Evolutionary conservation across 768 basidiomycete genomes (phyloP).

Genomic region (Rhodotorula paludigena): DNA sequence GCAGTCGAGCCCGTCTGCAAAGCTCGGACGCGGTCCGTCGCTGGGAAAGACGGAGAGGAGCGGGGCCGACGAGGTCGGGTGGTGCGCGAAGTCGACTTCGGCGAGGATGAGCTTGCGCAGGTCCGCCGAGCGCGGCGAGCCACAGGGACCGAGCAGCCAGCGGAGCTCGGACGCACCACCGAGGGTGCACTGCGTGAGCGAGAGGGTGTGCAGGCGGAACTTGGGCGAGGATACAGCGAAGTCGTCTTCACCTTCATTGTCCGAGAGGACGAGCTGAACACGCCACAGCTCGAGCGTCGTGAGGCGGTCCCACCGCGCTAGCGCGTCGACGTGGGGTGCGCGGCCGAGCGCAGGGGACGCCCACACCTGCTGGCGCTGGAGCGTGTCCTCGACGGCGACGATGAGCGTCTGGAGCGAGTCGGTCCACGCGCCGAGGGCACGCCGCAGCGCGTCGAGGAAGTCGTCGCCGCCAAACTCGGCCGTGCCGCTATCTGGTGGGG

Average conservation of each 20-base stretch:
- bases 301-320: constrained; percentile 3
- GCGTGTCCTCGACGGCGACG: constrained; percentile 2
- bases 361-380: constrained; percentile 14
- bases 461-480: too few species aligned
- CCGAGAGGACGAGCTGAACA: constrained; percentile 2
- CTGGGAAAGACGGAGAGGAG: neutral
- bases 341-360: neutral
- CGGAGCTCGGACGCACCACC: neutral
- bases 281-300: constrained; percentile 24
- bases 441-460: neutral
- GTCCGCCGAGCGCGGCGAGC: neutral
- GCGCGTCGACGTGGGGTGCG: constrained; percentile 5
- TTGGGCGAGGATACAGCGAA: neutral
- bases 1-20: neutral
- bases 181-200: neutral
- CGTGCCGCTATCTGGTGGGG: neutral
- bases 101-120: neutral
- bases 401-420: neutral
- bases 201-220: neutral
- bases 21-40: neutral
- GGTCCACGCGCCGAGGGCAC: neutral
- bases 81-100: constrained; percentile 3
- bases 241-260: too few species aligned
- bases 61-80: neutral
- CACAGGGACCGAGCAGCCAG: neutral